Evolutionary conservation across 177 flowering plant genomes (phyloP), one percentile per base, ranked within the genome.

Genomic region (Viscum album): DNA sequence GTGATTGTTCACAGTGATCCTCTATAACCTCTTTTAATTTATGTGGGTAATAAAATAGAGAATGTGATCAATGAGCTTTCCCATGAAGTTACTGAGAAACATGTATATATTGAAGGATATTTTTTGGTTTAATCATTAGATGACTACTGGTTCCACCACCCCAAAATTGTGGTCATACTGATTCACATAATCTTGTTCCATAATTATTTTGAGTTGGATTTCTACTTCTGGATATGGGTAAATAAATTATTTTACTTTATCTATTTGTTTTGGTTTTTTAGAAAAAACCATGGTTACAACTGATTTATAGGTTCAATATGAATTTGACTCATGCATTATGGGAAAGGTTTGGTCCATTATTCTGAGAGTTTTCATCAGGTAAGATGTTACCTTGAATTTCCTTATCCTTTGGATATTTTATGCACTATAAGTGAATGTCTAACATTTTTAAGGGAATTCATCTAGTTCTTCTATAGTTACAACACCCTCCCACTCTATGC

Each of bases 161-260:
- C 96, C 4, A 67, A 67, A 8, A 75, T 87, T 59, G 82, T 90
- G 35, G 88, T 90, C 41, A 35, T 72, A 73, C 75, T 88, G 79
- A 87, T 90, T 65, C 94, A 87, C 75, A 80, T 87, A 83, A 87
- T 87, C 78, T 78, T 90, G 39, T 88, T 90, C 67, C 94, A 90
- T 62, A 90, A 90, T 75, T 78, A 93, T 47, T 90, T 87, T 35
- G 92, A 90, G 81, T 77, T 88, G 54, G 92, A 90, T 2, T 84
- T 90, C 74, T 87, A 88, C 87, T 85, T 88, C 81, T 90, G 96
- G 92, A 84, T 90, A 23, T 79, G 76, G 96, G 92, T 89, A 74
- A 69, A 69, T 30, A n/a, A 33, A 41, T 13, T 59, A 45, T 52
- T 7, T 52, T 52, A 52, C 21, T 12, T 7, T 52, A 19, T 52